Evolutionary conservation across 2,329 filamentous ascomycete species (phyloP).

Genomic region (Monascus ruber): DNA sequence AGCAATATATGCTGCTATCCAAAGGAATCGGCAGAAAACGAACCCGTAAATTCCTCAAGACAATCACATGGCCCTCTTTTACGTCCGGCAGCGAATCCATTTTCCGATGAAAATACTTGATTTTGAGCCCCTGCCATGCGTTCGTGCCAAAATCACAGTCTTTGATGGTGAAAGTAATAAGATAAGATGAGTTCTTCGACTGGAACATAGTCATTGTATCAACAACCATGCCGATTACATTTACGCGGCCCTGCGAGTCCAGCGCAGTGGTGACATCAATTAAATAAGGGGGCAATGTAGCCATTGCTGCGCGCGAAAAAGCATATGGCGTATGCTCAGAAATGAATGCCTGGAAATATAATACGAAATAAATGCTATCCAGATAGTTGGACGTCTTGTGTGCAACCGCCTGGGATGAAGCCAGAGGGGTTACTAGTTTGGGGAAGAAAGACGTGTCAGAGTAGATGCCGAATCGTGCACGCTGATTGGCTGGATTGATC

Average conservation of each 20-base stretch:
- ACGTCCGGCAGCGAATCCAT: constrained; percentile 34
- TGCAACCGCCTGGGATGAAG: not conserved
- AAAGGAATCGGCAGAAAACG: constrained; percentile 17
- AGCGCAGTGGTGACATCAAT: constrained; percentile 37
- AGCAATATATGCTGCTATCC: not conserved
- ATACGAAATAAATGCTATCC: not conserved
- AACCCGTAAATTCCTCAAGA: constrained; percentile 50
- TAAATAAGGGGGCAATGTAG: constrained; percentile 32
- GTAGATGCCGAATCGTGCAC: not conserved
- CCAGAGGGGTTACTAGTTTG: constrained; percentile 4
- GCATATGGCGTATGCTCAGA: no score
- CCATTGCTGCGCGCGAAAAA: not conserved
- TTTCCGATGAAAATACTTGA: constrained; percentile 51
- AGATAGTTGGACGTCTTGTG: no score
- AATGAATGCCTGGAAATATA: no score
- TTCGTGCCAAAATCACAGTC: constrained; percentile 42
- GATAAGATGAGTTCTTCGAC: constrained; percentile 47
- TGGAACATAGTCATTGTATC: constrained; percentile 47
- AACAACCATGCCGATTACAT: constrained; percentile 59
- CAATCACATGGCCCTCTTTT: constrained; percentile 49
- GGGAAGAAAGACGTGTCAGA: not conserved
- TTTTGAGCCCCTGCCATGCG: constrained; percentile 31
- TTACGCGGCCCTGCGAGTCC: constrained; percentile 31
- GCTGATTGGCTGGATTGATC: not conserved
- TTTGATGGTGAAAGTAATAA: constrained; percentile 49